Percentiles rank a stretch among this genome's conserved stretches.
These are phyloP conservation scores for Vigna reflexopilosa DNA, from an alignment of 306 rosid genomes.

Conservation along the genomic window DNA sequence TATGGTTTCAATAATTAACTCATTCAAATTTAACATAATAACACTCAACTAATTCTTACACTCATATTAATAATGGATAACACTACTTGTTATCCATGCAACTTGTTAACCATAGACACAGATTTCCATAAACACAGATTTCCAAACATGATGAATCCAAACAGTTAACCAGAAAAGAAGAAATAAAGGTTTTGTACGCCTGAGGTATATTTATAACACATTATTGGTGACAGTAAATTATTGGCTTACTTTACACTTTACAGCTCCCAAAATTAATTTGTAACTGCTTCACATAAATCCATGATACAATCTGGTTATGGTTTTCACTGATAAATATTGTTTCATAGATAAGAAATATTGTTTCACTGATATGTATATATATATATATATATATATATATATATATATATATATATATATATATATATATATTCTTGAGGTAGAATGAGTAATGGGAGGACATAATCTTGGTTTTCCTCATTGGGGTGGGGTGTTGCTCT, in stretches of 20 bases:
- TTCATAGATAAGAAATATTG: not conserved
- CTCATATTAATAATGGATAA: not conserved
- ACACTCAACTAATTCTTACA: not conserved
- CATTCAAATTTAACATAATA: not conserved
- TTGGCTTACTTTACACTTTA: conserved; percentile 7
- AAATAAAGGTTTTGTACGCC: not conserved
- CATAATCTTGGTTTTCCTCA: not conserved
- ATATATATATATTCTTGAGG: conserved; percentile 51
- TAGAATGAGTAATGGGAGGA: conserved; percentile 31
- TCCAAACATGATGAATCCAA: not conserved
- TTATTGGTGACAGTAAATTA: not conserved
- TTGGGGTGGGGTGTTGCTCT: not conserved
- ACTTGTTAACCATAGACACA: too few relatives aligned
- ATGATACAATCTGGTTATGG: not conserved
- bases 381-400: too few relatives aligned
- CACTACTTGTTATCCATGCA: not conserved
- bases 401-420: too few relatives aligned
- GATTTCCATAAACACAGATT: not conserved
- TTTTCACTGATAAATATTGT: too few relatives aligned
- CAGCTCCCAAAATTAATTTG: not conserved
- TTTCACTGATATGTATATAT: too few relatives aligned
- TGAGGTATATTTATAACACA: not conserved
- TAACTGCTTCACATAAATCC: not conserved
- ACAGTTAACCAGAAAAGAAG: not conserved
- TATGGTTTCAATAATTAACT: not conserved